Percentiles rank a stretch among this genome's conserved stretches.
These are phyloP conservation scores for Amauroascus verrucosus DNA, from an alignment of 2,329 filamentous ascomycete species.

Conservation along the genomic window DNA sequence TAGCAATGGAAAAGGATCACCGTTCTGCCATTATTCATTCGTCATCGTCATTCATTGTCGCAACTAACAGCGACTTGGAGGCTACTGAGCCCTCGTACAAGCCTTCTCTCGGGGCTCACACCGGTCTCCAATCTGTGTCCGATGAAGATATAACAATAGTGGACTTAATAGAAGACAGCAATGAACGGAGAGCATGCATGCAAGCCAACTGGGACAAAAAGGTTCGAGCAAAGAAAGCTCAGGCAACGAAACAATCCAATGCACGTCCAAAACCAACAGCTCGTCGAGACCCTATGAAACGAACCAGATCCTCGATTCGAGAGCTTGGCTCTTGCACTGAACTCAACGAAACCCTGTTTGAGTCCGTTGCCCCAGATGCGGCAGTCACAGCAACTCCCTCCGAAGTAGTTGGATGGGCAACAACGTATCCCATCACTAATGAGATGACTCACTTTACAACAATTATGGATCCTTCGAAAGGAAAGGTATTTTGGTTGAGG, in stretches of 20 bases:
- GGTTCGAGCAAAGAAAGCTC: constrained; percentile 14
- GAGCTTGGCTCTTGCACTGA: neutral
- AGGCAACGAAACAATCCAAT: neutral
- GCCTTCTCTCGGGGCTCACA: constrained; percentile 17
- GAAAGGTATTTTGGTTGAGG: constrained; percentile 40
- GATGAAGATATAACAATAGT: constrained; percentile 18
- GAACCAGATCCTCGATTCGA: constrained; percentile 16
- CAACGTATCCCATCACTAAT: constrained; percentile 45
- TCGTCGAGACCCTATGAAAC: constrained; percentile 14
- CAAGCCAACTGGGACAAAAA: constrained; percentile 32
- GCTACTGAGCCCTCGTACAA: constrained; percentile 16
- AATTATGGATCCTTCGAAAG: constrained; percentile 46
- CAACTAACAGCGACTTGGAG: constrained; percentile 47
- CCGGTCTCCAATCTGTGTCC: constrained; percentile 17
- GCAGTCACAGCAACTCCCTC: constrained; percentile 22
- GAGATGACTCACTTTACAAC: constrained; percentile 49
- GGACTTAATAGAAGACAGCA: constrained; percentile 28
- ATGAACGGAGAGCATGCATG: constrained; percentile 28
- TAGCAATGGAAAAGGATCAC: constrained; percentile 49
- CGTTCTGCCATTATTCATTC: constrained; percentile 36
- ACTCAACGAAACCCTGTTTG: neutral
- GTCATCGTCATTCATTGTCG: constrained; percentile 43
- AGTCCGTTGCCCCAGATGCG: neutral
- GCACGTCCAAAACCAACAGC: neutral
- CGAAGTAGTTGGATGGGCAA: constrained; percentile 41